Evolutionary conservation across 73 alveolate species (phyloP).

Genomic region (Stentor roeselii): DNA sequence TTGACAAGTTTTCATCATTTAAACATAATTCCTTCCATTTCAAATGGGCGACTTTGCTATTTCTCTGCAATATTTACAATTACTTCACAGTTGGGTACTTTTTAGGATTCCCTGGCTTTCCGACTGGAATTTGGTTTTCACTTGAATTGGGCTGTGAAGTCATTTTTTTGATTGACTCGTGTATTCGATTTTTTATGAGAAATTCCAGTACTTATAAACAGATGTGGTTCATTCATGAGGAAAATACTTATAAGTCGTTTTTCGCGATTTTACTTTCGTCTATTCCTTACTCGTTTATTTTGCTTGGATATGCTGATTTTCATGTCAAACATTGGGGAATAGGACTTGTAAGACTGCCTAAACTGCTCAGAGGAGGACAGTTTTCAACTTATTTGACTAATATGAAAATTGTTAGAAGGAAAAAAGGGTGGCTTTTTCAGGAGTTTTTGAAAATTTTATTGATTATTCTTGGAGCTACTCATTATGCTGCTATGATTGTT

Average conservation of each 20-base stretch:
- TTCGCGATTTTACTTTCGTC: not conserved
- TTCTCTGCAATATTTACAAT: constrained; percentile 38
- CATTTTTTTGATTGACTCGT: constrained; percentile 35
- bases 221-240: constrained; percentile 48
- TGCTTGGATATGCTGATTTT: not conserved
- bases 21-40: constrained; percentile 8
- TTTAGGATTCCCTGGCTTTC: constrained; percentile 57
- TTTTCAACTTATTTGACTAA: not conserved
- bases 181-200: constrained; percentile 8
- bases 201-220: constrained; percentile 28
- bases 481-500: not conserved
- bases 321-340: not conserved
- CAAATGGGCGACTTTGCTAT: constrained; percentile 33
- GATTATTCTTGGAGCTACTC: not conserved
- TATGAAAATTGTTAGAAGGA: not conserved
- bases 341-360: not conserved
- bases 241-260: not conserved
- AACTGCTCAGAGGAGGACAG: constrained; percentile 6
- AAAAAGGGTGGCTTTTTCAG: not conserved
- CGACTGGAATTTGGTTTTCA: constrained; percentile 40
- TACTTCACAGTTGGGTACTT: constrained; percentile 45
- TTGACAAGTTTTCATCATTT: constrained; percentile 12
- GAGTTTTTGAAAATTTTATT: not conserved
- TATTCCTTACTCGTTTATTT: constrained; percentile 22
- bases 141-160: constrained; percentile 44